Percentiles rank a stretch among this genome's conserved stretches.
These are phyloP conservation scores for Botrytis elliptica DNA, from an alignment of 2,329 filamentous ascomycete genomes.

Conservation along the genomic window DNA sequence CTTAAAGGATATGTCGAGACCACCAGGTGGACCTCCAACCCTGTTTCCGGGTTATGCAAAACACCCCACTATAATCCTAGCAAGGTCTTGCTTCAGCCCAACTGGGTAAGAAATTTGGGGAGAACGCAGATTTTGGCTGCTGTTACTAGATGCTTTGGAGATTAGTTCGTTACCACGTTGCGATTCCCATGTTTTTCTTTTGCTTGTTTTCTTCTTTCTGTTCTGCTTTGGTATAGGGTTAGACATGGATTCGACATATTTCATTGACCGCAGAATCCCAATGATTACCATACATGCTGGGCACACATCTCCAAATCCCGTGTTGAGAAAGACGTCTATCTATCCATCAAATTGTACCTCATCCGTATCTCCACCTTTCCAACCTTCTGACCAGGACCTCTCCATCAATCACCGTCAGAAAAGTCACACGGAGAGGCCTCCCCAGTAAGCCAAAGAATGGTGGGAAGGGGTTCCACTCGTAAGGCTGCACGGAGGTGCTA, in stretches of 20 bases:
- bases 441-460: not conserved
- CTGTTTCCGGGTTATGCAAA: conserved; percentile 19
- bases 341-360: not conserved
- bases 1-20: conserved; percentile 9
- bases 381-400: conserved; percentile 15
- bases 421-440: conserved; percentile 8
- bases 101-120: conserved; percentile 6
- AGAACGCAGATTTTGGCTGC: not conserved
- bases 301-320: not conserved
- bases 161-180: not conserved
- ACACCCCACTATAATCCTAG: conserved; percentile 19
- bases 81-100: conserved; percentile 20
- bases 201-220: not conserved
- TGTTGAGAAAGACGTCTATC: not conserved
- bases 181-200: not conserved
- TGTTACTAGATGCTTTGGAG: conserved; percentile 5
- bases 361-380: conserved; percentile 9
- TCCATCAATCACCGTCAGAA: not conserved
- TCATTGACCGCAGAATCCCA: not conserved
- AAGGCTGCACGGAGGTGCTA: conserved; percentile 21
- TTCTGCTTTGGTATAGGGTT: not conserved
- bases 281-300: not conserved
- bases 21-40: not conserved
- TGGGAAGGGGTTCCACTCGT: conserved; percentile 21
- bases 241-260: not conserved